These are phyloP conservation scores for Trifolium pratense DNA, from an alignment of 306 rosid species.

Conservation along the genomic window DNA sequence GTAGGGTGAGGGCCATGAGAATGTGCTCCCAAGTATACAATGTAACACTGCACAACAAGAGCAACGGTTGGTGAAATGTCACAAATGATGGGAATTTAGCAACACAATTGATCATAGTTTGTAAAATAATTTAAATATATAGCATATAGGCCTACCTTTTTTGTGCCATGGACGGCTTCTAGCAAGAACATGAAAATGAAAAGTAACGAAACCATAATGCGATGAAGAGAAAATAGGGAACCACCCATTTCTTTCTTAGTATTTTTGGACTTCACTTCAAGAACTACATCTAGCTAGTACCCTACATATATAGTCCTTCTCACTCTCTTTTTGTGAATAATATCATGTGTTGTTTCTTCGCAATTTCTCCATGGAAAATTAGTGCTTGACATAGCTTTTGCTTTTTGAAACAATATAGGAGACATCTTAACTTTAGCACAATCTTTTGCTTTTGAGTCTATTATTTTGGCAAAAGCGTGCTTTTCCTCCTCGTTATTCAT, in stretches of 20 bases:
- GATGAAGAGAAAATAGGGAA: slow-evolving; percentile 25
- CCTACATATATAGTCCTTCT: not conserved
- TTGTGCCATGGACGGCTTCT: slow-evolving; percentile 34
- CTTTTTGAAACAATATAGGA: not conserved
- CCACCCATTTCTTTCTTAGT: slow-evolving; percentile 21
- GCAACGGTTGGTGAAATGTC: not conserved
- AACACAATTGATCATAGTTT: not conserved
- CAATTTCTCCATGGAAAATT: not conserved
- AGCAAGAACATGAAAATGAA: slow-evolving; percentile 23
- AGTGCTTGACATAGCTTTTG: slow-evolving; percentile 5
- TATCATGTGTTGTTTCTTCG: not conserved
- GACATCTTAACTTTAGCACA: not conserved
- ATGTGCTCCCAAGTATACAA: slow-evolving; percentile 50
- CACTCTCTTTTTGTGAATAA: not conserved
- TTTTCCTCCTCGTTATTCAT: too few species aligned
- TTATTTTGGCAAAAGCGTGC: not conserved
- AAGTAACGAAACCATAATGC: slow-evolving; percentile 27
- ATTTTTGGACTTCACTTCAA: too few species aligned
- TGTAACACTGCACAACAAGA: slow-evolving; percentile 42
- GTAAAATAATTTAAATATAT: not conserved
- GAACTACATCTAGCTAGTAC: not conserved
- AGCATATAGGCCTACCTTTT: slow-evolving; percentile 22
- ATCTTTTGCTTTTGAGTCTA: slow-evolving; percentile 2
- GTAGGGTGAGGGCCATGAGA: slow-evolving; percentile 49
- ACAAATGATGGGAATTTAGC: not conserved